These are phyloP conservation scores for Leccinum arenicola DNA, from an alignment of 768 basidiomycete genomes.

Conservation along the genomic window DNA sequence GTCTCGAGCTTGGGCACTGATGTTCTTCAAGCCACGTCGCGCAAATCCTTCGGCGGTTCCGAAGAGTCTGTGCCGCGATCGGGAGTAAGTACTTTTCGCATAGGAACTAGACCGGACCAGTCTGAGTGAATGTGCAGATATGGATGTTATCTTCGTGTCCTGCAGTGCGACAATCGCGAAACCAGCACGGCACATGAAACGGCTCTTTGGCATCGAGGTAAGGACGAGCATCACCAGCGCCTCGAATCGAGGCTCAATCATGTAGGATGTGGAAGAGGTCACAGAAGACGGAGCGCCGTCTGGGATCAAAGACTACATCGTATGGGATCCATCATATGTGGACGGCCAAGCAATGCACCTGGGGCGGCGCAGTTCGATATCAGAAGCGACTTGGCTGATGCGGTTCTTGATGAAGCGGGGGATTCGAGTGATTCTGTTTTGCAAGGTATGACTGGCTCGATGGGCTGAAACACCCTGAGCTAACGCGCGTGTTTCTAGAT, in stretches of 20 bases:
- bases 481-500: conserved; percentile 42
- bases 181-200: conserved; percentile 71
- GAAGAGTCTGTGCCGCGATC: conserved; percentile 71
- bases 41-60: conserved; percentile 70
- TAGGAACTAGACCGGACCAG: neutral
- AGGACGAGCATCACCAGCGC: neutral
- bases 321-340: conserved; percentile 70
- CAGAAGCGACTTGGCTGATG: conserved; percentile 72
- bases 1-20: neutral
- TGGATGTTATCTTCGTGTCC: conserved; percentile 62
- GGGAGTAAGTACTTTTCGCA: conserved; percentile 53
- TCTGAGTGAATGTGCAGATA: conserved; percentile 36
- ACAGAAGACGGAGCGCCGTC: conserved; percentile 82
- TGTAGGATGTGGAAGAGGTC: conserved; percentile 59
- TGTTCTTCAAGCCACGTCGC: conserved; percentile 64
- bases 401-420: conserved; percentile 80
- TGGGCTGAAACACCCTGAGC: neutral
- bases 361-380: conserved; percentile 56
- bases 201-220: conserved; percentile 64
- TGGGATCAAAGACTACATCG: conserved; percentile 73
- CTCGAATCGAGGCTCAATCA: neutral
- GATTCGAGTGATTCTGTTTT: conserved; percentile 82
- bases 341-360: conserved; percentile 52
- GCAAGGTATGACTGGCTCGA: conserved; percentile 50
- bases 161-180: conserved; percentile 88